phyloP scores from a whole-genome alignment of 805 yeast genomes.

The Hanseniaspora meyeri region DNA sequence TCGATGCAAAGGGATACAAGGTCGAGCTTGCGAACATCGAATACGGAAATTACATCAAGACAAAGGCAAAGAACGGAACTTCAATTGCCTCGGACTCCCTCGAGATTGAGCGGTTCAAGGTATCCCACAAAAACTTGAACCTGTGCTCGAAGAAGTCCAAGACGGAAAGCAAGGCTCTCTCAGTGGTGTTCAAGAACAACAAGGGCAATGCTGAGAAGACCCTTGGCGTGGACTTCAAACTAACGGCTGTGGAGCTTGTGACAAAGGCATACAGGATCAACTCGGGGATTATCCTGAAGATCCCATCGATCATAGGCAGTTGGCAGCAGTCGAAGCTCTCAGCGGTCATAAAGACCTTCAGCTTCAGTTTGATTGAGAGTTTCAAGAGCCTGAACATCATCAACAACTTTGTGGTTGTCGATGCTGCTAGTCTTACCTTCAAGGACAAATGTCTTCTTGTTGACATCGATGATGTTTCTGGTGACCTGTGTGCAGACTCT shows the following conservation, averaged over 20 bases:
- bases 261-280: slow-evolving; percentile 11
- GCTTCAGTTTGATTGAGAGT: slow-evolving; percentile 6
- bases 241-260: not conserved
- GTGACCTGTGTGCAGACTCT: slow-evolving; percentile 75
- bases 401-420: not conserved
- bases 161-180: slow-evolving; percentile 7
- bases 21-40: not conserved
- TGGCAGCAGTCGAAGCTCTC: not conserved
- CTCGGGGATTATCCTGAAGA: slow-evolving; percentile 3
- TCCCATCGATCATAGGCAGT: not conserved
- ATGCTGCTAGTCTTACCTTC: not conserved
- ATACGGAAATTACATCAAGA: slow-evolving; percentile 16
- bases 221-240: not conserved
- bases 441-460: not conserved
- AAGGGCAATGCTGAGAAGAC: not conserved
- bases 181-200: slow-evolving; percentile 4
- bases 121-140: slow-evolving; percentile 28
- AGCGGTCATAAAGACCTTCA: slow-evolving; percentile 4
- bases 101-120: slow-evolving; percentile 32
- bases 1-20: slow-evolving; percentile 27
- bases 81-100: slow-evolving; percentile 25
- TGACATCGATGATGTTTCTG: slow-evolving; percentile 35
- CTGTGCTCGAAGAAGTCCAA: slow-evolving; percentile 26
- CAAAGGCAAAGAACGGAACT: slow-evolving; percentile 27
- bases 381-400: not conserved